Conservation (phyloP, 176 grass and related monocot species). For the Cenchrus purpureus region DNA sequence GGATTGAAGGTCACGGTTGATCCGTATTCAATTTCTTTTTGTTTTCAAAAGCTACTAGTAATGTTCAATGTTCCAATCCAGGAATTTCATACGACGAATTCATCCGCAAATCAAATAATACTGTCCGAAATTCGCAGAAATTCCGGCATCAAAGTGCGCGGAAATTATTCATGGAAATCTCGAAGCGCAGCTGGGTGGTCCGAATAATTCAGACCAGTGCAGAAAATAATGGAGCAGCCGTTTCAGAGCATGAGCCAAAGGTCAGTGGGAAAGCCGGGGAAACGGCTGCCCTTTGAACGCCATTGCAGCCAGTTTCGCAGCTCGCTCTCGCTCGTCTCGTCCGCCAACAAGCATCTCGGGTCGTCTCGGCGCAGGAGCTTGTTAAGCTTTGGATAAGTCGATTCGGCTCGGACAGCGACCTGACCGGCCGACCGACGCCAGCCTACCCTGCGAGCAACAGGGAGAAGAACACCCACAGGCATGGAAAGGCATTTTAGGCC, state of each 20-base stretch:
- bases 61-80: neutral
- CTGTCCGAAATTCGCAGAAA: neutral
- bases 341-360: constrained; percentile 40
- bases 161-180: neutral
- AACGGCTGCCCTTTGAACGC: constrained; percentile 18
- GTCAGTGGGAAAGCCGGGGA: constrained; percentile 10
- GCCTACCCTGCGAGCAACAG: neutral
- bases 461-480: neutral
- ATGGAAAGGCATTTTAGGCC: neutral
- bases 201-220: too few species aligned
- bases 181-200: neutral
- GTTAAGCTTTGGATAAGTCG: constrained; percentile 31
- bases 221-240: neutral
- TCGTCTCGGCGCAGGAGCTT: neutral
- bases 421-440: neutral
- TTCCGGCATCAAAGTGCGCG: neutral
- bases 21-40: neutral
- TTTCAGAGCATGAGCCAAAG: neutral
- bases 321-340: neutral
- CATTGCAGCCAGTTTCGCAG: neutral
- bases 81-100: neutral
- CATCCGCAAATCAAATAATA: neutral
- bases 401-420: constrained; percentile 46
- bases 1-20: neutral
- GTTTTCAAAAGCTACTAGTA: too few species aligned